phyloP scores from a whole-genome alignment of 1,139 yeast genomes.

The Hanseniaspora sp. region DNA sequence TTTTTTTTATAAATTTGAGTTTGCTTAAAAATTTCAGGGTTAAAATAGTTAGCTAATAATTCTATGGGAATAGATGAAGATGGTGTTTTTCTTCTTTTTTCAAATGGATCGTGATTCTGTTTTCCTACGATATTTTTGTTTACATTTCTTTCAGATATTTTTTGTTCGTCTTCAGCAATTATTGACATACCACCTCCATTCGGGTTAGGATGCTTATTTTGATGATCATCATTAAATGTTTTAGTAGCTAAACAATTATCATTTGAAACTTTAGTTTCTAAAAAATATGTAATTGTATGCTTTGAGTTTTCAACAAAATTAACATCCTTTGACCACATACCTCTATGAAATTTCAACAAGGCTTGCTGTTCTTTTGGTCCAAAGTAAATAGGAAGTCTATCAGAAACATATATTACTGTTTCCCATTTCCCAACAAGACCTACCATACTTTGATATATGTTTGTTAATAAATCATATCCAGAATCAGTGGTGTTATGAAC shows the following conservation, averaged over 20 bases:
- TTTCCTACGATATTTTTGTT: not conserved
- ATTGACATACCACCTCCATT: no score
- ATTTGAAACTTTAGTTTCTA: not conserved
- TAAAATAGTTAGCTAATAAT: conserved; percentile 8
- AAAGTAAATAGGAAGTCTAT: conserved; percentile 12
- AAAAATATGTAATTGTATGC: not conserved
- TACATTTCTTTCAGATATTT: no score
- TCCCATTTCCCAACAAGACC: conserved; percentile 42
- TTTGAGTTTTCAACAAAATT: conserved; percentile 12
- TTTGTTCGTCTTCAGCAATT: no score
- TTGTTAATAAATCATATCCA: conserved; percentile 39
- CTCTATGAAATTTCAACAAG: not conserved
- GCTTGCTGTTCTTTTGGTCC: conserved; percentile 8
- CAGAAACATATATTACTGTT: conserved; percentile 13
- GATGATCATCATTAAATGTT: not conserved
- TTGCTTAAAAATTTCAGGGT: conserved; percentile 13
- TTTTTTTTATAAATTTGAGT: conserved; percentile 1
- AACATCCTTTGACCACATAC: conserved; percentile 14
- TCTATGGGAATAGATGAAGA: conserved; percentile 3
- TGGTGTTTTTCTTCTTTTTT: conserved; percentile 10
- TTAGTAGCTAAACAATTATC: not conserved
- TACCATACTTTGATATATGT: conserved; percentile 53
- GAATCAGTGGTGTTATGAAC: conserved; percentile 24
- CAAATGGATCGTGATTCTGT: not conserved
- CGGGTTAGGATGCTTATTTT: no score